Base-by-base conservation (phyloP, 164 flowering plant genomes). In the Umbilicus rupestris region DNA sequence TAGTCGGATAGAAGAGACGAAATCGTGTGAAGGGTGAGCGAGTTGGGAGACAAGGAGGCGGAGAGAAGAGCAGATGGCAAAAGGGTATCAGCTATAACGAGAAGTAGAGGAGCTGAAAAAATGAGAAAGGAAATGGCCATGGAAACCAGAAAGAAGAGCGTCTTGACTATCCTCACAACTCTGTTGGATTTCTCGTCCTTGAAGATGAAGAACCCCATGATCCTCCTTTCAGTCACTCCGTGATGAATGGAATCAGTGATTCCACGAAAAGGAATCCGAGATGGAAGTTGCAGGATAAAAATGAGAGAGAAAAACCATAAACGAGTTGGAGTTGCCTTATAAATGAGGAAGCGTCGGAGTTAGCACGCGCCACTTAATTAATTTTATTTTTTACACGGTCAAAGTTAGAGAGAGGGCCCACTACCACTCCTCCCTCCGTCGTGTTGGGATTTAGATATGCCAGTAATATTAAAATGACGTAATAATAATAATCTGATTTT, bases 11-110 rank as follows among this genome's bases (percentile, higher is more conserved):
- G 72, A 65, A 78, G 84, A 30, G 81, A 73, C 35, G 77, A 74
- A 41, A 93, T 73, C 9, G 81, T 63, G 8, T 73, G 64, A 0
- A 76, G 52, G 1, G 82, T 76, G 22, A 82, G 69, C 55, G 85
- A 72, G 9, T 78, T 64, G 45, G 86, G 80, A 33, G 76, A 65
- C 52, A 82, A 70, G n/a, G 86, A 79, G 33, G 88, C 85, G 33
- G 92, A 91, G 47, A 94, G 80, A 11, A 91, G 67, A 44, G 90
- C 91, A 14, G 88, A 79, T 11, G 98, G 97, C 28, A 89, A 73
- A 62, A 88, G 70, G 2, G 89, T 69, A 65, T 91, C 98, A 11
- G 95, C 84, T 6, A 86, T 66, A 15, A 71, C 85, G 0, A 93
- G 75, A 1, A 91, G 76, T 58, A 85, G 74, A 7, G 98, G 98